Conservation (phyloP, 1,284 basidiomycete genomes). For the Leccinum pachyderme region DNA sequence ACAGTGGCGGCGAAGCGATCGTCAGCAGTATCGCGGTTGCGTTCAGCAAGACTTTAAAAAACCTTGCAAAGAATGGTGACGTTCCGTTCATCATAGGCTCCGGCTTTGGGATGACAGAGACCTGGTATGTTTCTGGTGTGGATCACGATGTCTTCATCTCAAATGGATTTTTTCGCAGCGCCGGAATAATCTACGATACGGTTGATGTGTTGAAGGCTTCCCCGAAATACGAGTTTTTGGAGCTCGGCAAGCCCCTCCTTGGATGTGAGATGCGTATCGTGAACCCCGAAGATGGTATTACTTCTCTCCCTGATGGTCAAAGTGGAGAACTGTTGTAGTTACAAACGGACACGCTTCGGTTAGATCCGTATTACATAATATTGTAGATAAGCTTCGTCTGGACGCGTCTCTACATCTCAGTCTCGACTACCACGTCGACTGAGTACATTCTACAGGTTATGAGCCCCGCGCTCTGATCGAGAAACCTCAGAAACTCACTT, state of each 20-base stretch:
- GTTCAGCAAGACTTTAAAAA: not conserved
- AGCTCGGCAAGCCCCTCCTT: not conserved
- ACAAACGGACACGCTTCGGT: too few relatives aligned
- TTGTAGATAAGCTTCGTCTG: too few relatives aligned
- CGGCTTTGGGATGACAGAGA: not conserved
- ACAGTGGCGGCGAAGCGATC: not conserved
- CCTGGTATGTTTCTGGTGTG: not conserved
- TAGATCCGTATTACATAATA: too few relatives aligned
- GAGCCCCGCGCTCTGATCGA: too few relatives aligned
- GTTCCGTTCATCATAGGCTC: not conserved
- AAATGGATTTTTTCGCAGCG: not conserved
- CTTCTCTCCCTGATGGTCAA: not conserved
- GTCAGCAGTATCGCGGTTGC: not conserved
- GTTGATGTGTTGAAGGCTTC: not conserved
- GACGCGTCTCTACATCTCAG: too few relatives aligned
- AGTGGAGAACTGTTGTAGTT: too few relatives aligned
- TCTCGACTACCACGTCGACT: too few relatives aligned
- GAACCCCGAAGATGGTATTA: not conserved
- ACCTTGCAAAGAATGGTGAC: not conserved
- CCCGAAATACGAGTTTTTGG: not conserved
- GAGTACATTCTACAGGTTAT: too few relatives aligned
- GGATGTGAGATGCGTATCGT: not conserved
- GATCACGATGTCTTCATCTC: not conserved
- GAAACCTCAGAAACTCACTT: too few relatives aligned
- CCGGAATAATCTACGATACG: not conserved